These are phyloP conservation scores for Madurella mycetomatis DNA, from an alignment of 2,329 filamentous ascomycete species.

Conservation along the genomic window DNA sequence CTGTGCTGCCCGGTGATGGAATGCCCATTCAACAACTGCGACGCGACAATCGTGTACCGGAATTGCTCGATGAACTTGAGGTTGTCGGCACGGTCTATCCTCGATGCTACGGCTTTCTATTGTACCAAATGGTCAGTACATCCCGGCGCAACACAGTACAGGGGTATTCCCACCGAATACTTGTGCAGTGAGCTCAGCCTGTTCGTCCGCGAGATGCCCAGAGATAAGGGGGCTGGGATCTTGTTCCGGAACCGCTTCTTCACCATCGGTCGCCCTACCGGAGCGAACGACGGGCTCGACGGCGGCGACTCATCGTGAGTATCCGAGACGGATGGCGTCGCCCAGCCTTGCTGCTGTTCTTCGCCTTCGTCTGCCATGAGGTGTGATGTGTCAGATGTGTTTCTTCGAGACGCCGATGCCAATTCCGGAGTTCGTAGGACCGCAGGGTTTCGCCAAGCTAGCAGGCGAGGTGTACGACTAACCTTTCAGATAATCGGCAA, in stretches of 20 bases:
- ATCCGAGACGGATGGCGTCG: constrained; percentile 32
- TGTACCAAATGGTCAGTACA: constrained; percentile 18
- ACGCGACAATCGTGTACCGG: constrained; percentile 87
- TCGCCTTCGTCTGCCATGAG: constrained; percentile 45
- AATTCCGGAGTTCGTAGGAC: background rate
- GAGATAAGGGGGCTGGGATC: constrained; percentile 40
- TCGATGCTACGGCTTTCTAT: constrained; percentile 65
- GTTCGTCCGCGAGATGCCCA: constrained; percentile 36
- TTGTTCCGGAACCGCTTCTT: constrained; percentile 50
- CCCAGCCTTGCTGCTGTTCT: constrained; percentile 45
- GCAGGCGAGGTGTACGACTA: constrained; percentile 28
- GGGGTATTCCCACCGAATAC: constrained; percentile 44
- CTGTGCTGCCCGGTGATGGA: constrained; percentile 46
- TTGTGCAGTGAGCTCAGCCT: constrained; percentile 44
- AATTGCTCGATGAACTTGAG: constrained; percentile 86
- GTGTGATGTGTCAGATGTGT: constrained; percentile 8
- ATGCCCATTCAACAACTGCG: constrained; percentile 75
- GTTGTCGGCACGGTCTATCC: constrained; percentile 73
- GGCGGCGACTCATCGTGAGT: constrained; percentile 42
- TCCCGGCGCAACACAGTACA: background rate
- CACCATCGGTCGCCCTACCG: constrained; percentile 51
- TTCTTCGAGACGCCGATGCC: constrained; percentile 13
- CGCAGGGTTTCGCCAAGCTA: constrained; percentile 1
- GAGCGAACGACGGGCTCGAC: constrained; percentile 51
- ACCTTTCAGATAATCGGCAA: constrained; percentile 90